phyloP scores from a whole-genome alignment of 768 basidiomycete genomes.

The Boletellus ananas region DNA sequence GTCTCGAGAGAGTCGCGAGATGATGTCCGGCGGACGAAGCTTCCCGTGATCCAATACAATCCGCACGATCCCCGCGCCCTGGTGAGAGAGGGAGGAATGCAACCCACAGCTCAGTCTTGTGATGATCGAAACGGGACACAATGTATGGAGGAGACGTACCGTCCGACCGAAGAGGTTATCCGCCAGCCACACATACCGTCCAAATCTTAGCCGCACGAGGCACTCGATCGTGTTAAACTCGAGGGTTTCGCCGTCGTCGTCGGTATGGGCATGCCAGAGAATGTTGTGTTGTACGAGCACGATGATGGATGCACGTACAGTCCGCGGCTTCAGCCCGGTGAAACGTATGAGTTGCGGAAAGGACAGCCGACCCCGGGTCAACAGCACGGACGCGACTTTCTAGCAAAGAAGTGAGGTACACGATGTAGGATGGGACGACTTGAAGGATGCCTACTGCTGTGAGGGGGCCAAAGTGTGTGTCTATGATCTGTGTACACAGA shows the following conservation, averaged over 20 bases:
- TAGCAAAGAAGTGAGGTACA: constrained; percentile 29
- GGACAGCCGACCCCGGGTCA: constrained; percentile 82
- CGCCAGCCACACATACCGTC: constrained; percentile 73
- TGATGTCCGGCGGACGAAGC: constrained; percentile 69
- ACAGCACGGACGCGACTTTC: constrained; percentile 69
- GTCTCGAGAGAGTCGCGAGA: constrained; percentile 45
- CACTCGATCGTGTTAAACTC: constrained; percentile 86
- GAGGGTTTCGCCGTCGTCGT: constrained; percentile 69
- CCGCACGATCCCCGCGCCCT: constrained; percentile 78
- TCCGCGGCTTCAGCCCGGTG: constrained; percentile 63
- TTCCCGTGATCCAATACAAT: constrained; percentile 83
- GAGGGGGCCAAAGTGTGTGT: constrained; percentile 62
- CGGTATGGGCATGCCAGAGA: constrained; percentile 75
- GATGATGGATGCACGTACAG: constrained; percentile 65
- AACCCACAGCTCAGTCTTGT: background rate
- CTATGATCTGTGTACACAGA: constrained; percentile 59
- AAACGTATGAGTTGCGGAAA: constrained; percentile 64
- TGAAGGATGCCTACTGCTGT: constrained; percentile 49
- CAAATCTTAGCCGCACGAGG: constrained; percentile 77
- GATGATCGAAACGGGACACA: background rate
- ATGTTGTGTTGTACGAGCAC: constrained; percentile 89
- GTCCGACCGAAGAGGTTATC: constrained; percentile 64
- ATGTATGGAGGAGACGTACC: constrained; percentile 42
- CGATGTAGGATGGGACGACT: background rate
- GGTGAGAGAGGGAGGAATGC: background rate